Evolutionary conservation across 805 yeast species (phyloP).

Genomic region (Spathaspora arborariae): DNA sequence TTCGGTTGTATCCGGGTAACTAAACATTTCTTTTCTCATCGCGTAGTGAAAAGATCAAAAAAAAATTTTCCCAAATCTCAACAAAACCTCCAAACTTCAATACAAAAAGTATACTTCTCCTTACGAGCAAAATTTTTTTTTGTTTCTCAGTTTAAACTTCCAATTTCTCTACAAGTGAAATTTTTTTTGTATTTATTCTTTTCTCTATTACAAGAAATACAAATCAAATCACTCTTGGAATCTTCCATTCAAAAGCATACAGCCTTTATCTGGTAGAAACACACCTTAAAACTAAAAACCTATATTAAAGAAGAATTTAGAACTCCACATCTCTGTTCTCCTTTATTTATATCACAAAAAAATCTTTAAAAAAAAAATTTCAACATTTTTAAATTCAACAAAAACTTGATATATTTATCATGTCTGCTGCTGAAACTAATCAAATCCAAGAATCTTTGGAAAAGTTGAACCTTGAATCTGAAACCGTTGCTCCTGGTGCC

Average conservation of each 20-base stretch:
- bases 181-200: slow-evolving; percentile 2
- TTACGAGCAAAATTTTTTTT: not conserved
- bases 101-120: not conserved
- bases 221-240: not conserved
- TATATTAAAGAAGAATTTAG: not conserved
- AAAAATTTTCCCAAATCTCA: no score
- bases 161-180: slow-evolving; percentile 1
- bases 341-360: slow-evolving; percentile 1
- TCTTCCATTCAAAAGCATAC: not conserved
- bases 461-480: slow-evolving; percentile 41
- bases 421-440: slow-evolving; percentile 35
- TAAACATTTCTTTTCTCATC: not conserved
- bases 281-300: not conserved
- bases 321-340: not conserved
- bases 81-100: not conserved
- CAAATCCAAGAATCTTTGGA: slow-evolving; percentile 46
- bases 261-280: not conserved
- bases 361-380: slow-evolving; percentile 4
- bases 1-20: no score
- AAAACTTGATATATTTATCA: slow-evolving; percentile 8
- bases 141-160: not conserved
- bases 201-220: not conserved
- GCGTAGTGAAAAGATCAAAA: not conserved
- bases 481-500: slow-evolving; percentile 24
- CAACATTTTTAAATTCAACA: slow-evolving; percentile 6